Conservation (phyloP, 176 grass and related monocot genomes). For the Elymus sibiricus region DNA sequence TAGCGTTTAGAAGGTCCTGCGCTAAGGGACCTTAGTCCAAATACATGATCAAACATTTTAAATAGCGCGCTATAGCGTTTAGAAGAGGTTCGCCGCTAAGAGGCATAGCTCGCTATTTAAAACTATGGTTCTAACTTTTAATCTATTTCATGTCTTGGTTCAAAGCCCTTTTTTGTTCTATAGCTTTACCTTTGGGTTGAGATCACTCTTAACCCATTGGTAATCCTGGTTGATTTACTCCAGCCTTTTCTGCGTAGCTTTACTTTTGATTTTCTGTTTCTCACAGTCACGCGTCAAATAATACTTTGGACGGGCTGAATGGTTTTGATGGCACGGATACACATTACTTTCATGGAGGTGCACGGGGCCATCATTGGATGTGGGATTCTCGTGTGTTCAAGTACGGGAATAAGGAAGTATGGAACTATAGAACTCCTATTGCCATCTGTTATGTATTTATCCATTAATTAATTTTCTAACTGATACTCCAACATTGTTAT, state of each 20-base stretch:
- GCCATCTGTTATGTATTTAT: slow-evolving; percentile 23
- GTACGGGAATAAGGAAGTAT: slow-evolving; percentile 95
- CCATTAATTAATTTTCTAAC: slow-evolving; percentile 15
- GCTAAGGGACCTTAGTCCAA: too few species aligned
- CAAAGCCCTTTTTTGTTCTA: background rate
- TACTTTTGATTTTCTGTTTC: slow-evolving; percentile 14
- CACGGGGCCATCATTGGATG: slow-evolving; percentile 92
- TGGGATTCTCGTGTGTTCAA: slow-evolving; percentile 99
- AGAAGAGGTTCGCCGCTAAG: too few species aligned
- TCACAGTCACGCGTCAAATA: slow-evolving; percentile 83
- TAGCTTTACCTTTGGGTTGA: background rate
- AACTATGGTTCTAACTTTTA: background rate
- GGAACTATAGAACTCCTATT: slow-evolving; percentile 18
- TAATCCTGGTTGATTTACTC: slow-evolving; percentile 14
- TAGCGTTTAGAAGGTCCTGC: too few species aligned
- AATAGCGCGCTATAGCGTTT: too few species aligned
- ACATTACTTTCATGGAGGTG: slow-evolving; percentile 89
- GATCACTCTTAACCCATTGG: background rate
- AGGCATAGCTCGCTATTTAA: too few species aligned
- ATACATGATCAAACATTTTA: too few species aligned
- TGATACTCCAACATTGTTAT: slow-evolving; percentile 24
- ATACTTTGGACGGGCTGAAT: slow-evolving; percentile 89
- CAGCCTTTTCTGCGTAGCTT: slow-evolving; percentile 15
- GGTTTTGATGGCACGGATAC: slow-evolving; percentile 90
- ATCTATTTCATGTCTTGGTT: background rate